These are phyloP conservation scores for Sugiyamaella lignohabitans DNA, from an alignment of 805 yeast genomes.

Conservation along the genomic window DNA sequence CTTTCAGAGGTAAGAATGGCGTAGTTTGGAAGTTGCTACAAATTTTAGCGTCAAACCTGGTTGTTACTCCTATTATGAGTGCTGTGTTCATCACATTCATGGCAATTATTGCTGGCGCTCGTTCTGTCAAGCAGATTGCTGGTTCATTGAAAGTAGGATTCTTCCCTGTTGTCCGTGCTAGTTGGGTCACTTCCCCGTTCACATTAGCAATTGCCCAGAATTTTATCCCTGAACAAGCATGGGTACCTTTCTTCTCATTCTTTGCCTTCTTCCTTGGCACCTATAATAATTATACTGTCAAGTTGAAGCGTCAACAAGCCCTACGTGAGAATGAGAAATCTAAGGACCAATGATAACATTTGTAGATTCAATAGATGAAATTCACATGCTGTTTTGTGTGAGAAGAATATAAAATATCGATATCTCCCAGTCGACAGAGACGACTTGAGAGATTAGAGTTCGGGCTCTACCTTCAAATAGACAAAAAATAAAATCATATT, in stretches of 20 bases:
- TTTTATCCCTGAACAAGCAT: slow-evolving; percentile 33
- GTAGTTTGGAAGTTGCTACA: slow-evolving; percentile 29
- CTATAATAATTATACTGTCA: slow-evolving; percentile 34
- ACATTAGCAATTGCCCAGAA: slow-evolving; percentile 34
- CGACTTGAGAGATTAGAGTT: no score
- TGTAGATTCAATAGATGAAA: no score
- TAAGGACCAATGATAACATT: no score
- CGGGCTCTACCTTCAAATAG: no score
- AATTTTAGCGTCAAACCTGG: slow-evolving; percentile 32
- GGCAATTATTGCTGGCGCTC: slow-evolving; percentile 35
- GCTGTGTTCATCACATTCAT: slow-evolving; percentile 30
- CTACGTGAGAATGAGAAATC: no score
- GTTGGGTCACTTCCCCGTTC: slow-evolving; percentile 35
- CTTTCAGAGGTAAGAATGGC: slow-evolving; percentile 29
- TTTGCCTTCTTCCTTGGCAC: slow-evolving; percentile 34
- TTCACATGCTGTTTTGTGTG: no score
- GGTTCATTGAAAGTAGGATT: slow-evolving; percentile 28
- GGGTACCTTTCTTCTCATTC: slow-evolving; percentile 37
- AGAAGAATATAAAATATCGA: no score
- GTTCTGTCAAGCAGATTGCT: slow-evolving; percentile 24
- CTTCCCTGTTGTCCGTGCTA: slow-evolving; percentile 30
- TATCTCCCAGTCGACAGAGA: no score
- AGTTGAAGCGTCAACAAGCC: slow-evolving; percentile 17
- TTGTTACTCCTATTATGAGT: slow-evolving; percentile 31
- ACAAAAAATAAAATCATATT: no score